Percentiles rank a stretch among this genome's conserved stretches.
phyloP scores from a whole-genome alignment of 2,329 filamentous ascomycete species.

The Trichoderma hamatum region DNA sequence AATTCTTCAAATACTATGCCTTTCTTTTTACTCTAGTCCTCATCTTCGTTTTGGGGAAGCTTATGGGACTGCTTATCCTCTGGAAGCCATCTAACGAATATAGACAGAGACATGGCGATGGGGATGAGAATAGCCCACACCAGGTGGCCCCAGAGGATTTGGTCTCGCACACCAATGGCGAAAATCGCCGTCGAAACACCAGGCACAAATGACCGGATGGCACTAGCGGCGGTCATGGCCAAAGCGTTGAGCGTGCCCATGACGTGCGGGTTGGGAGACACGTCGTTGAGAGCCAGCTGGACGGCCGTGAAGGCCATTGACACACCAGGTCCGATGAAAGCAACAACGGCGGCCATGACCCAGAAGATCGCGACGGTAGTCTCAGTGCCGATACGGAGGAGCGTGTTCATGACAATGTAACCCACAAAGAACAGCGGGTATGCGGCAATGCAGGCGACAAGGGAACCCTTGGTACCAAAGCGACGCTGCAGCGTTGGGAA shows the following conservation, averaged over 20 bases:
- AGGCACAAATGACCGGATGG: slow-evolving; percentile 66
- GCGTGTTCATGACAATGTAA: slow-evolving; percentile 59
- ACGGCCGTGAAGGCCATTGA: slow-evolving; percentile 71
- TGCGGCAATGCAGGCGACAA: slow-evolving; percentile 54
- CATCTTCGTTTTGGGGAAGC: background rate
- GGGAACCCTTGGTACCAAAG: slow-evolving; percentile 66
- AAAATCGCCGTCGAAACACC: slow-evolving; percentile 68
- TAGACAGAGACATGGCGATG: slow-evolving; percentile 35
- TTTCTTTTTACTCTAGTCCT: background rate
- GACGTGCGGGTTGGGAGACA: slow-evolving; percentile 64
- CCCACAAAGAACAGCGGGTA: slow-evolving; percentile 69
- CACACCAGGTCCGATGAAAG: slow-evolving; percentile 61
- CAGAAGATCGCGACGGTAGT: slow-evolving; percentile 56
- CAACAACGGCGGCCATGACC: slow-evolving; percentile 47
- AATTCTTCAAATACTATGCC: background rate
- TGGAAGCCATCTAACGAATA: slow-evolving; percentile 37
- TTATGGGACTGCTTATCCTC: slow-evolving; percentile 31
- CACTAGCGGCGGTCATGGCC: slow-evolving; percentile 61
- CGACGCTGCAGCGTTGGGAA: slow-evolving; percentile 70
- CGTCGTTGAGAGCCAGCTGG: slow-evolving; percentile 75
- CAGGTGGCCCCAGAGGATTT: slow-evolving; percentile 64
- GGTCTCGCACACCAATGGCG: slow-evolving; percentile 64
- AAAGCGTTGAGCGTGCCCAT: slow-evolving; percentile 72
- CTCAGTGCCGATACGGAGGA: slow-evolving; percentile 43
- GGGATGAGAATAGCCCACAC: slow-evolving; percentile 42